Base-by-base conservation (phyloP, 768 basidiomycete genomes). In the Cystofilobasidium ferigula region DNA sequence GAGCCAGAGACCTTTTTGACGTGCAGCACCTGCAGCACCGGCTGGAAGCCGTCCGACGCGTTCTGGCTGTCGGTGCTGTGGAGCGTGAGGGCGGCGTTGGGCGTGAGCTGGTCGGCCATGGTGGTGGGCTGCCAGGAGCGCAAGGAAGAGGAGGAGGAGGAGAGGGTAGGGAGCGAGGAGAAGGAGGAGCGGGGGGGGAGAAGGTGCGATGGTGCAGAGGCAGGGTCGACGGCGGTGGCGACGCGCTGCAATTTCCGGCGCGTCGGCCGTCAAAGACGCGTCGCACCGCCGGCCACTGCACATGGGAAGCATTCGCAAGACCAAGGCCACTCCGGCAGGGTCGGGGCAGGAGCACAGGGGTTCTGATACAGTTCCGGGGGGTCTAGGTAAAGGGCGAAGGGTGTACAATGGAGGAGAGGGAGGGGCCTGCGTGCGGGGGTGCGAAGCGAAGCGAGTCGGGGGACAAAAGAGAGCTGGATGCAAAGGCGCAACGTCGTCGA, bases 21-120 rank as follows among this genome's bases (percentile, higher is more conserved):
- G 45, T 85, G 87, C 57, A 97, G 82, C 53, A 93, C 77, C 72
- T 97, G 93, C 0, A 95, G 77, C 22, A 82, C 81, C 2, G 82
- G 82, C 16, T 60, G 58, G 30, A 66, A 51, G 34, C 32, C 63
- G 0, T 63, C 63, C 28, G 47, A 13, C 22, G 47, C 34, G 61
- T 43, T 40, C 16, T 14, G 7, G 20, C 36, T 10, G 16, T 63
- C 62, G 18, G 62, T 28, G 36, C 22, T 54, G 62, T 63, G 48
- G 36, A 63, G 48, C 26, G 36, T 38, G 58, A 59, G 38, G 54
- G 71, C 71, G 63, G 75, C 75, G 30, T 69, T 71, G 20, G 71
- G 67, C 9, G 73, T 70, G 38, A 76, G 70, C 45, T 70, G 70
- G 48, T 67, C 66, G 26, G 73, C 69, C 73, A 74, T 74, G 22